Percentiles rank a stretch among this genome's conserved stretches.
phyloP scores from a whole-genome alignment of 306 rosid genomes.

The Castanopsis chinensis region DNA sequence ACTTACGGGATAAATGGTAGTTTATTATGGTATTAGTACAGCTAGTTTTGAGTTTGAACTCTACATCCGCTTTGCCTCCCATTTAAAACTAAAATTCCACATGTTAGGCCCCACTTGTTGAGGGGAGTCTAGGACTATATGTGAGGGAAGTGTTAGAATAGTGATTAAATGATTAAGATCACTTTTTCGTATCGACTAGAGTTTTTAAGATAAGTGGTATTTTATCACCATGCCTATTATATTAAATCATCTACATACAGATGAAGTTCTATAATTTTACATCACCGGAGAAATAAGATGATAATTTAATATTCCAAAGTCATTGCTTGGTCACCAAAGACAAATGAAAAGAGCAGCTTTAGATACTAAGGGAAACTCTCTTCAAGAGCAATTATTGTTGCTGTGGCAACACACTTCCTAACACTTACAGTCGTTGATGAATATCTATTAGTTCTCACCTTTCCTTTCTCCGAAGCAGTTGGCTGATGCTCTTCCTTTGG shows the following conservation, averaged over 20 bases:
- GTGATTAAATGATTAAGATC: too few species aligned
- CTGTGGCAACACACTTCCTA: background rate
- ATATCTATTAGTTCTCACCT: conserved; percentile 49
- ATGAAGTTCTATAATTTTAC: background rate
- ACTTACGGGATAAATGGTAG: too few species aligned
- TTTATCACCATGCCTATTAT: background rate
- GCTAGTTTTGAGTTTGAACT: too few species aligned
- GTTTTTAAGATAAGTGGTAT: too few species aligned
- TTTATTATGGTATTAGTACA: too few species aligned
- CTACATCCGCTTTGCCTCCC: too few species aligned
- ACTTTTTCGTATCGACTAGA: too few species aligned
- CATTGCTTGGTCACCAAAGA: background rate
- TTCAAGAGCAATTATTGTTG: background rate
- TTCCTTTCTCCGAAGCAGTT: conserved; percentile 34
- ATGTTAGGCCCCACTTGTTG: too few species aligned
- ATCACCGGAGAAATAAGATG: background rate
- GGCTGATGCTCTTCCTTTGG: background rate
- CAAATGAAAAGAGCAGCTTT: background rate
- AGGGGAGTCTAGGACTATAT: too few species aligned
- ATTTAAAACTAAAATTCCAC: too few species aligned
- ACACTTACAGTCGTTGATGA: background rate
- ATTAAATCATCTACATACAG: background rate
- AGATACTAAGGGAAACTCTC: background rate
- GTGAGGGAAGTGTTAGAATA: too few species aligned
- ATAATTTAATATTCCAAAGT: background rate